These are phyloP conservation scores for Arabidopsis suecica DNA, from an alignment of 345 rosid species.

Conservation along the genomic window DNA sequence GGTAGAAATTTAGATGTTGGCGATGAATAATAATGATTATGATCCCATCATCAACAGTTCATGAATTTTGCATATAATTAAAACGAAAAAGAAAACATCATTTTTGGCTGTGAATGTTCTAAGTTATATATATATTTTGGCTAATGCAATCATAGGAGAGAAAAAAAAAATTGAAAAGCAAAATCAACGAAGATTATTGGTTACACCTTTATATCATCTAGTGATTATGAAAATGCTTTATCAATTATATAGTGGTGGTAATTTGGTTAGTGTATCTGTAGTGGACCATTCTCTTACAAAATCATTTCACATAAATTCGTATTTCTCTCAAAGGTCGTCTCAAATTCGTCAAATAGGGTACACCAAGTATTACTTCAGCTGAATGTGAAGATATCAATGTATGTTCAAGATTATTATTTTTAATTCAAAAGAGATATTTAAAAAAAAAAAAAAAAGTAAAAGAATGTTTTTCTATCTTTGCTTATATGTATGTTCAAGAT, in stretches of 20 bases:
- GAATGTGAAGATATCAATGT: background rate
- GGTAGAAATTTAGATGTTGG: constrained; percentile 12
- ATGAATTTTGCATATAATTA: background rate
- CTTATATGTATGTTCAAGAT: background rate
- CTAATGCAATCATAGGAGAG: constrained; percentile 12
- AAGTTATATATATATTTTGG: constrained; percentile 26
- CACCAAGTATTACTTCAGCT: too few species aligned
- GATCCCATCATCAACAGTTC: constrained; percentile 33
- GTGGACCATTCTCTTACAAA: constrained; percentile 11
- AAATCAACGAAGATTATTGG: constrained; percentile 20
- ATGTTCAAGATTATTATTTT: background rate
- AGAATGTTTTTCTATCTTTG: background rate
- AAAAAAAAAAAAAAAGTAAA: background rate
- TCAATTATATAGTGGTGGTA: constrained; percentile 8
- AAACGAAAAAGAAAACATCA: background rate
- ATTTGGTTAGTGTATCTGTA: constrained; percentile 15
- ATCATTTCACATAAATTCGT: too few species aligned
- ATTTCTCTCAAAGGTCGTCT: too few species aligned
- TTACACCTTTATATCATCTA: constrained; percentile 26
- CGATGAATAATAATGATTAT: constrained; percentile 4
- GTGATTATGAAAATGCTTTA: constrained; percentile 21
- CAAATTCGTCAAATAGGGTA: background rate
- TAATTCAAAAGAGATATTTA: background rate
- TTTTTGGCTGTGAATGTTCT: constrained; percentile 8
- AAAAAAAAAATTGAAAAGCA: background rate